Evolutionary conservation across 2,329 filamentous ascomycete species (phyloP), one percentile per base, ranked within the genome.

Genomic region (Penicillium sp.): DNA sequence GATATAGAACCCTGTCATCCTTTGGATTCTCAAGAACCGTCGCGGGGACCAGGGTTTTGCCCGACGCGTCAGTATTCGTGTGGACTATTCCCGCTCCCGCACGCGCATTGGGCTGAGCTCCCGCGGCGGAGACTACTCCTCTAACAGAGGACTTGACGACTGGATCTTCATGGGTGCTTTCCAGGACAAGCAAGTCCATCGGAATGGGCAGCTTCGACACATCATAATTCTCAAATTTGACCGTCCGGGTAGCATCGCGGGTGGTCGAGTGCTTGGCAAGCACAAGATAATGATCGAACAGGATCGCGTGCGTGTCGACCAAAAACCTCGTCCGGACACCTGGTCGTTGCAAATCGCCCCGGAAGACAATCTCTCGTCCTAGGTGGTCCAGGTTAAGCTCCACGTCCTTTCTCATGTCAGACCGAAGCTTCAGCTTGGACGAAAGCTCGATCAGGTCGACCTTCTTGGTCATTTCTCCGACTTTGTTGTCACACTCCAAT

Each of bases 211-310:
- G 85, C 76, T 96, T 93, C 0, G 93, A 97, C 35, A 99, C 94
- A 76, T 99, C 95, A 69, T 95, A 99, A 67, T 85, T 84, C 71
- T 90, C 88, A 70, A 91, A 92, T 78, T 90, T 95, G 58, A 90
- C 85, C n/a, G 86, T 86, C 52, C 86, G 87, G 49, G 88, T 85
- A 49, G 88, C 86, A 70, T 93, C 92, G 50, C 88, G 83, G 11
- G 85, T 83, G 3, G 89, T 83, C 7, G 92, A 84, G 6, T 83
- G 84, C 81, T 99, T 99, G 45, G 95, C 91, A 49, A 99, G 81
- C 38, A 99, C 93, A 44, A 99, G 85, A 76, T 97, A 99, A 78
- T 99, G 93, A 71, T 99, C 96, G 73, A 99, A 98, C 0, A 99
- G 84, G 50, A 99, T 85, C 2, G 92, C 93, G 74, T 97, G 93